Conservation (phyloP, 2,329 filamentous ascomycete species). For the Diaporthe citriasiana region DNA sequence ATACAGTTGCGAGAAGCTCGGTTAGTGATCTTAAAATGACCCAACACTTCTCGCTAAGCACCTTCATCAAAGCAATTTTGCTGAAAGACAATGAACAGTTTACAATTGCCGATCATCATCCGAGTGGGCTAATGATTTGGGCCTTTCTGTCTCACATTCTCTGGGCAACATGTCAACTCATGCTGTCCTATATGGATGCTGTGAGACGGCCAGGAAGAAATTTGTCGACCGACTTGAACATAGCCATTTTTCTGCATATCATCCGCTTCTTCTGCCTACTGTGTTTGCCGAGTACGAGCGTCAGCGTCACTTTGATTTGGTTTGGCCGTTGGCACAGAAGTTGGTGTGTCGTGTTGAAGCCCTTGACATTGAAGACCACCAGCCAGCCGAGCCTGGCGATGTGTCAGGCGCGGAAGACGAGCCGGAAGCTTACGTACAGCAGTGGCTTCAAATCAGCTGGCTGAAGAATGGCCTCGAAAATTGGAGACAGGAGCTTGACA, state of each 20-base stretch:
- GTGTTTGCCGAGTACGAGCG: constrained; percentile 1
- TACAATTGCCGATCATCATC: background rate
- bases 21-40: background rate
- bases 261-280: background rate
- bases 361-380: background rate
- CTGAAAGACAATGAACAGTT: background rate
- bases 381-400: background rate
- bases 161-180: background rate
- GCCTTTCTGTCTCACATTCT: background rate
- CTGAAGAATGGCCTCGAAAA: background rate
- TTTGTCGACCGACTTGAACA: background rate
- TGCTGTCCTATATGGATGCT: background rate
- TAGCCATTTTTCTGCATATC: background rate
- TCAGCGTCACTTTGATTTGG: background rate
- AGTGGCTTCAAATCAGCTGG: background rate
- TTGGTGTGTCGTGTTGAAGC: background rate
- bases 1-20: background rate
- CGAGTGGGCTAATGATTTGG: background rate
- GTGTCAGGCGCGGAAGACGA: background rate
- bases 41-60: background rate
- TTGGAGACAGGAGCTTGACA: background rate
- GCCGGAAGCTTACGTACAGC: background rate
- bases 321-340: background rate
- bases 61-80: background rate
- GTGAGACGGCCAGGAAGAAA: background rate